These are phyloP conservation scores for Lolium multiflorum DNA, from an alignment of 176 grass and related monocot genomes.

Conservation along the genomic window DNA sequence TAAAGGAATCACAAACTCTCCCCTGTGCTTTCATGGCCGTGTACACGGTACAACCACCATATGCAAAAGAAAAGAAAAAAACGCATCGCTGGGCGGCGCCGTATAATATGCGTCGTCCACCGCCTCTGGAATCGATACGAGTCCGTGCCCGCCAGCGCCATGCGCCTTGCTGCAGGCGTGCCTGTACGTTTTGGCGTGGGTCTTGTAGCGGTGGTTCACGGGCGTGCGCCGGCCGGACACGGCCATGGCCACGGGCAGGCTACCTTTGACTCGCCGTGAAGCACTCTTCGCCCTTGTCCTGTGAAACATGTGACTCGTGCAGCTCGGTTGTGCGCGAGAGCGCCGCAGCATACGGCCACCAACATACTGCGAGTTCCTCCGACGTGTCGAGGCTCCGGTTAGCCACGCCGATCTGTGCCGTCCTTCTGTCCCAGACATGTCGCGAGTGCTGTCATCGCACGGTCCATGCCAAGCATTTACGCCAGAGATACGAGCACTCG, in stretches of 20 bases:
- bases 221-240: too few species aligned
- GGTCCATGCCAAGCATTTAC: slow-evolving; percentile 4
- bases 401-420: background rate
- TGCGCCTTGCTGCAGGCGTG: too few species aligned
- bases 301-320: background rate
- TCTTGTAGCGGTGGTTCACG: too few species aligned
- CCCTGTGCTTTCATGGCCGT: too few species aligned
- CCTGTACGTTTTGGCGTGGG: too few species aligned
- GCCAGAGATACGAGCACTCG: background rate
- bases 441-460: background rate
- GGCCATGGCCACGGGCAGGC: too few species aligned
- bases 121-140: background rate
- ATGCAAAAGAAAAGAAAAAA: background rate
- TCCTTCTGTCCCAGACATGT: slow-evolving; percentile 14
- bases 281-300: background rate
- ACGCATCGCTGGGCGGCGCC: background rate
- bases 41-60: background rate
- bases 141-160: too few species aligned
- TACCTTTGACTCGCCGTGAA: too few species aligned
- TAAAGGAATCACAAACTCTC: too few species aligned
- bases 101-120: background rate
- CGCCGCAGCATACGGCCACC: slow-evolving; percentile 14
- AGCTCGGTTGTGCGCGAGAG: background rate
- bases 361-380: background rate
- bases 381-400: background rate